Evolutionary conservation across 768 basidiomycete species (phyloP).

Genomic region (Agaricus blazei): DNA sequence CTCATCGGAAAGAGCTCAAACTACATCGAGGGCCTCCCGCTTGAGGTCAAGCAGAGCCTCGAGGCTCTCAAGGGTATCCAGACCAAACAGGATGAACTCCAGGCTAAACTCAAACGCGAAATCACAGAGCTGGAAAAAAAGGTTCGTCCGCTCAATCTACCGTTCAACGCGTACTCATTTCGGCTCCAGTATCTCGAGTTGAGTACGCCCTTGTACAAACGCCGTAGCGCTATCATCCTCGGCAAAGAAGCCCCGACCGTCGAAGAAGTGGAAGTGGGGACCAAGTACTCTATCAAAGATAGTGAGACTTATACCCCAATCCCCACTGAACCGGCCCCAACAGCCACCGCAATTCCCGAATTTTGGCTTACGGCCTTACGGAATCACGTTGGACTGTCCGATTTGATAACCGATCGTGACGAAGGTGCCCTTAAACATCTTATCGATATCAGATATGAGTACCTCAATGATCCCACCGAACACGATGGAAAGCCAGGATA

Average conservation of each 20-base stretch:
- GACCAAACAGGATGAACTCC: constrained; percentile 84
- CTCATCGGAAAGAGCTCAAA: constrained; percentile 91
- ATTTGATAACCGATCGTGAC: constrained; percentile 92
- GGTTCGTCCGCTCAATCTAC: constrained; percentile 34
- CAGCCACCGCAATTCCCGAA: constrained; percentile 67
- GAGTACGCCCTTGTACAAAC: constrained; percentile 82
- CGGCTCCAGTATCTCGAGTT: constrained; percentile 60
- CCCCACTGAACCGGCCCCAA: constrained; percentile 41
- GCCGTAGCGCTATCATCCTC: constrained; percentile 78
- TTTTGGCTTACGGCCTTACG: constrained; percentile 98
- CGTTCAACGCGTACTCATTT: constrained; percentile 9
- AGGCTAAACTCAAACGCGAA: constrained; percentile 92
- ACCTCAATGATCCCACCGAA: constrained; percentile 50
- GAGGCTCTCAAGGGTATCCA: constrained; percentile 95
- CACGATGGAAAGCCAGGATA: constrained; percentile 80
- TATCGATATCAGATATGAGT: constrained; percentile 73
- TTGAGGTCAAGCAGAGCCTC: constrained; percentile 75
- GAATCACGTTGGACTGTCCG: constrained; percentile 82
- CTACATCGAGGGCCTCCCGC: constrained; percentile 87
- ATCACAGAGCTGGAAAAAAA: constrained; percentile 95
- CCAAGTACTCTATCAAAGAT: constrained; percentile 67
- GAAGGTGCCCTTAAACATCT: constrained; percentile 80
- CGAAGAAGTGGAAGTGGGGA: constrained; percentile 82
- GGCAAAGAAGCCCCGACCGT: constrained; percentile 67
- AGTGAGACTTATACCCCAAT: constrained; percentile 51